Base-by-base conservation (phyloP, 1,284 basidiomycete genomes). In the Cutaneotrichosporon cavernicola region DNA sequence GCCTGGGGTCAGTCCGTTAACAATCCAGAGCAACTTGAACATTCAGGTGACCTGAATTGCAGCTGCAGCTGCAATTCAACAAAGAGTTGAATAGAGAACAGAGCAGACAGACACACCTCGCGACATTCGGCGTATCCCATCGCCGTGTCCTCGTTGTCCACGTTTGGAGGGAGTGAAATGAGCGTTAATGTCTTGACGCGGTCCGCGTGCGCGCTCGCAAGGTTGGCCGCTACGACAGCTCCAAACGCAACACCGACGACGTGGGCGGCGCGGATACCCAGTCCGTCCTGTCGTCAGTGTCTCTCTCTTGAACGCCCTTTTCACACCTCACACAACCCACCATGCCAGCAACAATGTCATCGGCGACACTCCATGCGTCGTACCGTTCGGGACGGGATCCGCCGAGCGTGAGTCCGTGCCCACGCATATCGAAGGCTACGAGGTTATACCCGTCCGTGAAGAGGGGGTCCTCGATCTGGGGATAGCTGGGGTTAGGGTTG, bases 401-500 rank as follows among this genome's bases (percentile, higher is more conserved):
- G 5, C 65, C 66, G n/a, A 34, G 47, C 3, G 70, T 67, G 3
- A 62, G 58, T 4, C 72, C 72, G 58, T 72, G 72, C 1, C 69
- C 72, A 8, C 71, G 67, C 34, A 64, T 40, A 60, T 74, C 72
- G 38, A 74, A 66, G 0, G 69, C 60, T 18, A 74, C 51, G 18
- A 72, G 64, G 61, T 74, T 74, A 65, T 67, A 71, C 13, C 69
- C 61, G 57, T 68, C 65, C 32, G 62, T 43, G 10, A 74, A 68
- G 10, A 66, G 55, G 6, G 71, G 65, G 64, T 74, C 72, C 18
- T 74, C 71, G 21, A 62, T 69, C 58, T 74, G 72, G 0, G 72
- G 72, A 60, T 74, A 74, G 60, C 72, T 74, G 52, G n/a, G 34
- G 62, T 70, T 43, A 63, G 67, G 60, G 7, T 26, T 30, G 1